Evolutionary conservation across 345 rosid species (phyloP), one percentile per base, ranked within the genome.

Genomic region (Sonneratia caseolaris): DNA sequence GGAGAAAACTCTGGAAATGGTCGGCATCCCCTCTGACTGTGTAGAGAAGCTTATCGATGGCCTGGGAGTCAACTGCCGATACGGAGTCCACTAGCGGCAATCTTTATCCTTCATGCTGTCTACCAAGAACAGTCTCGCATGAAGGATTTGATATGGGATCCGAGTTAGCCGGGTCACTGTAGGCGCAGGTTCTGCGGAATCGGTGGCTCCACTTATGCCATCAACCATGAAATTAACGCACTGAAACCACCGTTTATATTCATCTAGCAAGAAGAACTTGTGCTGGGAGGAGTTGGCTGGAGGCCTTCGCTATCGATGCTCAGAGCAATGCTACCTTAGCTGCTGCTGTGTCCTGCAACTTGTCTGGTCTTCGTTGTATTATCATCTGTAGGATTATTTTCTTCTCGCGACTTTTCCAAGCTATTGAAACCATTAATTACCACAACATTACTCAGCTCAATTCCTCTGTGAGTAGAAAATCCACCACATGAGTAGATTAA

Each of bases 1-100:
- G 99, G 92, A 89, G 75, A 95, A 92, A 86, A 90, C 99, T 48
- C 49, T 92, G 69, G 92, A 95, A 82, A 74, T 89, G 86, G 76
- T 91, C 37, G 97, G 96, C 78, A 90, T 92, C 68, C 92, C 96
- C 71, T 75, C 77, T 5, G 93, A 92, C 78, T 88, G 94, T 9
- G 89, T 92, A 45, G 96, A 90, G 82, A 89, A 72, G 81, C 88
- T 92, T 70, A 74, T 89, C 5, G 87, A 86, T 85, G 97, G 98
- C 14, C 84, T 89, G 69, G 85, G 85, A 65, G 79, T 90, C 49
- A 76, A 56, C 38, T 84, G 90, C 86, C 80, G 75, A 36, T 86
- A 87, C 49, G 86, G 85, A 24, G 36, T 36, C 32, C 77, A 65
- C 47, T 36, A 72, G 40, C 80, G 74, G 62, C 78, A 22, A 78